Evolutionary conservation across 495 filamentous ascomycete species (phyloP).

Genomic region (Thozetella sp.): DNA sequence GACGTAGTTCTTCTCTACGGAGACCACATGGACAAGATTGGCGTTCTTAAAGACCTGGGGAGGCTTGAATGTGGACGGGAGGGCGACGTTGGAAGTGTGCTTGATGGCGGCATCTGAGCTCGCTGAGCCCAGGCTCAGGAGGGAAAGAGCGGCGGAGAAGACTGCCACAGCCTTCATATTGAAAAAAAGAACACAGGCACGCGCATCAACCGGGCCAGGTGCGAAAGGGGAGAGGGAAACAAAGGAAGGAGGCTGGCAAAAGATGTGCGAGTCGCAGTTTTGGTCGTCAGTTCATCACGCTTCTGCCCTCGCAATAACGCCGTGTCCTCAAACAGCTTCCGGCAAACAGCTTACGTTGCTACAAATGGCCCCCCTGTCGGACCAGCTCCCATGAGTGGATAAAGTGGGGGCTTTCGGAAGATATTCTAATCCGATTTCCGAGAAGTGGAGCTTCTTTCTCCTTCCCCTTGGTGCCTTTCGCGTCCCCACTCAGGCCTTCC

Average conservation of each 20-base stretch:
- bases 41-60: slow-evolving; percentile 88
- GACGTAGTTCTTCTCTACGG: slow-evolving; percentile 87
- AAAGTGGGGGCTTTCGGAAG: neutral
- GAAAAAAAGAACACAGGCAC: slow-evolving; percentile 26
- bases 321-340: slow-evolving; percentile 17
- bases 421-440: neutral
- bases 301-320: slow-evolving; percentile 24
- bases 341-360: slow-evolving; percentile 42
- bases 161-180: slow-evolving; percentile 57
- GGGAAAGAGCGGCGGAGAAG: slow-evolving; percentile 48
- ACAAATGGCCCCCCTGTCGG: slow-evolving; percentile 21
- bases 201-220: slow-evolving; percentile 35
- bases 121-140: slow-evolving; percentile 38
- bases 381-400: neutral
- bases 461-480: neutral
- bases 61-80: slow-evolving; percentile 78
- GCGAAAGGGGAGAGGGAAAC: slow-evolving; percentile 6
- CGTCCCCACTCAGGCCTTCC: neutral
- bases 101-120: slow-evolving; percentile 33
- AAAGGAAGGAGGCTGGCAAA: neutral
- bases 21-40: slow-evolving; percentile 87
- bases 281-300: slow-evolving; percentile 17
- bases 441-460: neutral
- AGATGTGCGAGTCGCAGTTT: neutral
- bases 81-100: slow-evolving; percentile 39